phyloP scores from a whole-genome alignment of 768 basidiomycete genomes.

The Xerocomellus intermedius region DNA sequence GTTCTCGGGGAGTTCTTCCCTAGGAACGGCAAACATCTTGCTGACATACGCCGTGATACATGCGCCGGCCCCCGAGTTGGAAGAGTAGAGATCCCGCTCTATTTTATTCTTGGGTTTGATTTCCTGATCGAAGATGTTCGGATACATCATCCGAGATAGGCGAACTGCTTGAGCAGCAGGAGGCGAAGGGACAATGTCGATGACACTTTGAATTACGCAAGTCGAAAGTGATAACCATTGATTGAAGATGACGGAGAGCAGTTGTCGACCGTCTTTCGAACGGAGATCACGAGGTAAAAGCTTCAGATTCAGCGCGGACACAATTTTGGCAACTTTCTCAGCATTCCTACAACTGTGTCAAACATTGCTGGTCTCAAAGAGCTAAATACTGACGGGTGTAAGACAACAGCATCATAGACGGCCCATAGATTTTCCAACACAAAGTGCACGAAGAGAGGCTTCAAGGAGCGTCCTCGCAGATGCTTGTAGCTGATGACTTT shows the following conservation, averaged over 20 bases:
- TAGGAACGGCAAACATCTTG: constrained; percentile 96
- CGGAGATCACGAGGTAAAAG: constrained; percentile 86
- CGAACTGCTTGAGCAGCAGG: constrained; percentile 75
- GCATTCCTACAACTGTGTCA: constrained; percentile 59
- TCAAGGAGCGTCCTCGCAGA: constrained; percentile 80
- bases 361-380: not conserved
- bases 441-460: constrained; percentile 96
- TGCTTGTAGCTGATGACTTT: constrained; percentile 89
- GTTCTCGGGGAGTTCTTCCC: constrained; percentile 80
- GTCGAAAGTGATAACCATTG: constrained; percentile 97
- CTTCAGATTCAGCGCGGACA: constrained; percentile 76
- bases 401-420: constrained; percentile 85
- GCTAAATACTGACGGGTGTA: constrained; percentile 74
- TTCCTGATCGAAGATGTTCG: constrained; percentile 61
- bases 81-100: constrained; percentile 79
- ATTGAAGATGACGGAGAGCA: constrained; percentile 84
- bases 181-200: constrained; percentile 93
- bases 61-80: constrained; percentile 55
- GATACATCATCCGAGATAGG: constrained; percentile 90
- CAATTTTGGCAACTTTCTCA: constrained; percentile 87
- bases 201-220: constrained; percentile 85
- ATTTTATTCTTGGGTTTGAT: constrained; percentile 70
- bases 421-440: constrained; percentile 97
- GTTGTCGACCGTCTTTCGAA: constrained; percentile 83
- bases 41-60: constrained; percentile 85